Evolutionary conservation across 2,329 filamentous ascomycete genomes (phyloP), one percentile per base, ranked within the genome.

Genomic region (Drechslerella coelobrocha): DNA sequence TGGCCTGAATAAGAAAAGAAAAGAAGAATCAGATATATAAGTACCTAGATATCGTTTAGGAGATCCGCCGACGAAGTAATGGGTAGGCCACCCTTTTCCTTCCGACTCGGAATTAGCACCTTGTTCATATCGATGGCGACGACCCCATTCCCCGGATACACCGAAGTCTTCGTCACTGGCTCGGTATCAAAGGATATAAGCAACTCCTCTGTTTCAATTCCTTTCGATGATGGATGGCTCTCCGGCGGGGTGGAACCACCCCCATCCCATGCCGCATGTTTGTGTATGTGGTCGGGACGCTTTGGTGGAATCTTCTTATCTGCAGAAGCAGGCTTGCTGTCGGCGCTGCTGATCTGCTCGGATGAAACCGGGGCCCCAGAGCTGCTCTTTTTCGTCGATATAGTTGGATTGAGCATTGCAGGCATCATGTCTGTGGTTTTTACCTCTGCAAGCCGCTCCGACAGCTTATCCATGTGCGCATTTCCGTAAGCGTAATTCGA

Each of bases 341-440:
- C 21, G 31, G 7, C 14, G 19, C 21, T 24, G 5, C 21, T 23
- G 7, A 21, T 4, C 12, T 34, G 31, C 17, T 2, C 29, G 8
- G 45, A 14, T 10, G 24, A 14, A 9, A 21, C 8, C 12, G 27
- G 29, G 6, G 34, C 17, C 12, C 34, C 23, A 8, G 43, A 51
- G 29, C 29, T 19, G 1, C 17, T 10, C 27, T 29, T 26, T 29
- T 53, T 53, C 14, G 43, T 61, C 8, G 34, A 23, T 23, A 31
- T 41, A 2, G 41, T 37, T 8, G 66, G 66, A 12, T 71, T 60
- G 2, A 71, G 17, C n/a, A 55, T 43, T 14, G 66, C 61, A 17
- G 66, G 66, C 34, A 59, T 63, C 66, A 71, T 59, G 53, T 71
- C 66, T 14, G 66, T 71, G 1, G 59, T 55, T 23, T 59, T 71